Evolutionary conservation across 345 rosid species (phyloP).

Genomic region (Turritis glabra): DNA sequence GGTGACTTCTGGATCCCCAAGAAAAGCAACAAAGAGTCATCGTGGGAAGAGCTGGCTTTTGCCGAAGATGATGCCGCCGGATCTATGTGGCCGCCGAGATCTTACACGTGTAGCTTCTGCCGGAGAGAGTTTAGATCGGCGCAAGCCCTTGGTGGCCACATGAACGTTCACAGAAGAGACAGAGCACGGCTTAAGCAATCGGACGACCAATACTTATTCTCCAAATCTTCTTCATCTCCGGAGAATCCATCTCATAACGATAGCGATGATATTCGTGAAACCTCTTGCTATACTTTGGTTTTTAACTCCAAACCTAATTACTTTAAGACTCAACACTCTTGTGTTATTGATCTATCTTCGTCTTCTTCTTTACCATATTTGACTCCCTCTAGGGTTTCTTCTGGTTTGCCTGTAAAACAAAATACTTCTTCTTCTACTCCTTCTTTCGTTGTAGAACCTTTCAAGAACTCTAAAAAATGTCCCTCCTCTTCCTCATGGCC

Average conservation of each 20-base stretch:
- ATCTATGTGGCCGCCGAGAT: constrained; percentile 89
- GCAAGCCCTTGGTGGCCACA: constrained; percentile 95
- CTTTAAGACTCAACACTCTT: constrained; percentile 33
- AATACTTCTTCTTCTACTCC: constrained; percentile 44
- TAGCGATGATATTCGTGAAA: constrained; percentile 28
- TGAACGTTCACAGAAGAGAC: constrained; percentile 94
- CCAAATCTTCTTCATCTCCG: constrained; percentile 39
- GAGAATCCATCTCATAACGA: constrained; percentile 47
- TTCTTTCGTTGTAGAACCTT: constrained; percentile 30
- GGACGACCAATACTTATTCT: constrained; percentile 44
- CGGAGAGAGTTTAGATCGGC: constrained; percentile 84
- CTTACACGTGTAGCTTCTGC: constrained; percentile 82
- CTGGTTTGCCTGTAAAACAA: constrained; percentile 38
- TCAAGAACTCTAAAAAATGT: constrained; percentile 23
- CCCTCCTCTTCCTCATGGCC: constrained; percentile 38
- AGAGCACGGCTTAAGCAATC: constrained; percentile 81
- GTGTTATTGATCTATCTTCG: constrained; percentile 35
- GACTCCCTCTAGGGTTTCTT: constrained; percentile 54
- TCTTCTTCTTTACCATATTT: constrained; percentile 40
- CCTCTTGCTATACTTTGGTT: constrained; percentile 46
- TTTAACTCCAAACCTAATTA: constrained; percentile 67
- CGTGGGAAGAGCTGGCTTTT: constrained; percentile 94
- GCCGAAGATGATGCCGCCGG: constrained; percentile 86
- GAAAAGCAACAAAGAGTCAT: constrained; percentile 39
- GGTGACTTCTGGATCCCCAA: constrained; percentile 21